These are phyloP conservation scores for Metroxylon sagu DNA, from an alignment of 176 grass and related monocot genomes.

Conservation along the genomic window DNA sequence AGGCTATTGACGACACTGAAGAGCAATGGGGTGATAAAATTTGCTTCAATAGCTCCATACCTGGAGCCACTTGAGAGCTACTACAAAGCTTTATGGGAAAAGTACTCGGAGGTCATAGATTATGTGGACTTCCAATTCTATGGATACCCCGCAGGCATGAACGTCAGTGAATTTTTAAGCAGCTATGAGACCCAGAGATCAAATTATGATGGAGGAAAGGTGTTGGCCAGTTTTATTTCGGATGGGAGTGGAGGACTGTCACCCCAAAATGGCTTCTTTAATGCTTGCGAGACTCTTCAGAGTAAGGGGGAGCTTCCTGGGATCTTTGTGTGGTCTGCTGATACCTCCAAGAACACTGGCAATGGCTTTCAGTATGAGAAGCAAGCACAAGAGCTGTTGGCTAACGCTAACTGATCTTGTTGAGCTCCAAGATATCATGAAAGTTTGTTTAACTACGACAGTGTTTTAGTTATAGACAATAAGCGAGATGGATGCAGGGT, in stretches of 20 bases:
- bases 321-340: conserved; percentile 6
- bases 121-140: conserved; percentile 13
- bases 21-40: neutral
- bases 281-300: neutral
- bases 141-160: neutral
- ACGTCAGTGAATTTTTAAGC: neutral
- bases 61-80: neutral
- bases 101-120: neutral
- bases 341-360: neutral
- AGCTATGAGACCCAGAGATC: neutral
- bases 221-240: conserved; percentile 2
- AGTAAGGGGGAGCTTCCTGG: neutral
- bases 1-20: conserved; percentile 5
- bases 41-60: neutral
- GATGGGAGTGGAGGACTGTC: neutral
- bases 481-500: too few relatives aligned
- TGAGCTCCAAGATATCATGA: too few relatives aligned
- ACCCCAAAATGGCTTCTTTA: too few relatives aligned
- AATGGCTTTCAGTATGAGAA: too few relatives aligned
- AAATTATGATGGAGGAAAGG: neutral
- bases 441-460: too few relatives aligned
- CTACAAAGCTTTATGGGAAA: neutral
- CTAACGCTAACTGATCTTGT: too few relatives aligned
- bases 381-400: too few relatives aligned
- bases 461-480: too few relatives aligned